These are phyloP conservation scores for Globisporangium radiosum DNA, from an alignment of 352 stramenopile genomes.

Conservation along the genomic window DNA sequence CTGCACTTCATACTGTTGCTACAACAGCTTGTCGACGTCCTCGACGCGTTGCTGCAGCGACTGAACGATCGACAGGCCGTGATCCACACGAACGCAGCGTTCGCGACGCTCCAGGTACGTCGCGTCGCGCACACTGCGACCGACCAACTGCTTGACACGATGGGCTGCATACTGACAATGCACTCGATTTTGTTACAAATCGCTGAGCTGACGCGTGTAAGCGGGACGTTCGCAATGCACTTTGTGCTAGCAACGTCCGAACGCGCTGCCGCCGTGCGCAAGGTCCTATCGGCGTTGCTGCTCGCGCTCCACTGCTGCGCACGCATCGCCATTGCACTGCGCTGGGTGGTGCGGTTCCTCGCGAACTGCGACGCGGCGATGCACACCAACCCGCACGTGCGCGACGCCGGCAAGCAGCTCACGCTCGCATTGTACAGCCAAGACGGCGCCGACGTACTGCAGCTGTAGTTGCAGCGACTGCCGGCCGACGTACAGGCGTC, in stretches of 20 bases:
- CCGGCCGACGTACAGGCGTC: constrained; percentile 1
- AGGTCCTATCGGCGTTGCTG: constrained; percentile 32
- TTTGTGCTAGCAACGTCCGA: constrained; percentile 24
- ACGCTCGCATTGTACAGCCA: constrained; percentile 26
- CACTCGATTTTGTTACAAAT: constrained; percentile 6
- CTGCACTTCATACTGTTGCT: background rate
- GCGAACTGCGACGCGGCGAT: constrained; percentile 18
- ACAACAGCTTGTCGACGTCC: constrained; percentile 9
- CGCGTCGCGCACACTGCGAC: background rate
- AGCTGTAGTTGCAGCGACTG: constrained; percentile 2
- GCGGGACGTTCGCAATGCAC: constrained; percentile 36
- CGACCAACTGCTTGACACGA: too few species aligned
- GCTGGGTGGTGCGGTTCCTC: constrained; percentile 32
- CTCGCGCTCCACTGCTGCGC: constrained; percentile 41
- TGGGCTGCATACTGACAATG: too few species aligned
- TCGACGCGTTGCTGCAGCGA: constrained; percentile 9
- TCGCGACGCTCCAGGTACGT: constrained; percentile 20
- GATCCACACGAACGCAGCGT: constrained; percentile 28
- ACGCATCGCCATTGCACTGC: constrained; percentile 33
- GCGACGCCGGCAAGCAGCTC: constrained; percentile 32
- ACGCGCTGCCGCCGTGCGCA: constrained; percentile 30
- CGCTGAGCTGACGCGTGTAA: constrained; percentile 24
- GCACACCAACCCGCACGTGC: constrained; percentile 34
- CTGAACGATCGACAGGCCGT: constrained; percentile 18
- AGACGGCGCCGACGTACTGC: constrained; percentile 23